phyloP scores from a whole-genome alignment of 106 monocot genomes.

The Platanthera guangdongensis region DNA sequence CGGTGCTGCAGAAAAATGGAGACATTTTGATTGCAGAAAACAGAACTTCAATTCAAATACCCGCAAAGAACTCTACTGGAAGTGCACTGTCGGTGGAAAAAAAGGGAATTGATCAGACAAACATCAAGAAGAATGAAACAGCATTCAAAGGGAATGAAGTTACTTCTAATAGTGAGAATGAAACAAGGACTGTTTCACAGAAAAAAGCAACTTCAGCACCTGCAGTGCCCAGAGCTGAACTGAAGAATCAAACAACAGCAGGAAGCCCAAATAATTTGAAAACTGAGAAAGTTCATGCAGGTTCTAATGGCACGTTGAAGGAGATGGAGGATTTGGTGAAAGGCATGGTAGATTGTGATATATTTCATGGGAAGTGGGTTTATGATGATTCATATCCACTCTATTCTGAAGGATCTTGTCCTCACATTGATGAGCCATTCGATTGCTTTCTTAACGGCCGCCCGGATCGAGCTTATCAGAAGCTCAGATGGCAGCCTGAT shows the following conservation, averaged over 20 bases:
- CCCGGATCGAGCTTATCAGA: conserved; percentile 51
- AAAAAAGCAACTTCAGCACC: not conserved
- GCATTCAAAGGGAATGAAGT: not conserved
- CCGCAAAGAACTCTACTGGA: not conserved
- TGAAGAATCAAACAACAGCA: not conserved
- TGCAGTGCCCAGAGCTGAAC: not conserved
- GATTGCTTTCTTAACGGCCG: conserved; percentile 66
- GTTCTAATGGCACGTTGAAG: not conserved
- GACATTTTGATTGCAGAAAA: not conserved
- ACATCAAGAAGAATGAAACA: not conserved
- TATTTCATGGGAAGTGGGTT: conserved; percentile 76
- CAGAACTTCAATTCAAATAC: not conserved
- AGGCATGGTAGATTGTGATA: conserved; percentile 38
- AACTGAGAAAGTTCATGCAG: not conserved
- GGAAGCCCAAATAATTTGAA: not conserved
- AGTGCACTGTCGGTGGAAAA: not conserved
- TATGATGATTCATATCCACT: conserved; percentile 60
- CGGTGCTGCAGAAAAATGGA: not conserved
- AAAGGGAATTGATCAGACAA: not conserved
- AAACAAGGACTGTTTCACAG: not conserved
- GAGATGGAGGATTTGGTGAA: conserved; percentile 30
- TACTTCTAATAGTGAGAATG: not conserved
- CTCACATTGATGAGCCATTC: conserved; percentile 71
- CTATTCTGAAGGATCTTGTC: conserved; percentile 64
- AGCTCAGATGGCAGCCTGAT: conserved; percentile 68